phyloP scores from a whole-genome alignment of 805 yeast genomes.

The Nakazawaea wyomingensis region DNA sequence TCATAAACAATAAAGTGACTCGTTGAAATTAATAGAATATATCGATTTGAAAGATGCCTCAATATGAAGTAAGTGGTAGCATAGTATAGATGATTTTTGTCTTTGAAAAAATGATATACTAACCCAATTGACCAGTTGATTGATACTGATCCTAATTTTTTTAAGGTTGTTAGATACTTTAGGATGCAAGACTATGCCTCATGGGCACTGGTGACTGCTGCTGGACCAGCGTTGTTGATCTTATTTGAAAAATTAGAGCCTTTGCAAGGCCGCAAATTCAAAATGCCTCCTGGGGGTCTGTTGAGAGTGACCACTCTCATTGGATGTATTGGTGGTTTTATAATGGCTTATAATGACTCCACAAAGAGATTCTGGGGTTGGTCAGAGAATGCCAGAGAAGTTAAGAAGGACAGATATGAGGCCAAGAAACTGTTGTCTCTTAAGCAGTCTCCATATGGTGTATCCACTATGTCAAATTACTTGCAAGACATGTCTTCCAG shows the following conservation, averaged over 20 bases:
- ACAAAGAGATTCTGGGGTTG: slow-evolving; percentile 74
- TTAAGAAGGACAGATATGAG: slow-evolving; percentile 66
- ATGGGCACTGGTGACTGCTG: slow-evolving; percentile 41
- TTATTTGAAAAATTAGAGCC: slow-evolving; percentile 45
- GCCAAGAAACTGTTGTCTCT: slow-evolving; percentile 59
- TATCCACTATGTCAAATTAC: slow-evolving; percentile 59
- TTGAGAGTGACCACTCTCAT: slow-evolving; percentile 56
- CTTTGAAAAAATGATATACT: background rate
- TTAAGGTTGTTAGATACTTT: slow-evolving; percentile 66
- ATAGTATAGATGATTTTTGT: background rate
- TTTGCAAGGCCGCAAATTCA: slow-evolving; percentile 36
- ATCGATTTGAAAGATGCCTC: background rate
- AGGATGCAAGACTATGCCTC: slow-evolving; percentile 59
- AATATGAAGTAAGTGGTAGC: slow-evolving; percentile 2
- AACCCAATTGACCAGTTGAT: slow-evolving; percentile 36
- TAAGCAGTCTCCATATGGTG: slow-evolving; percentile 65
- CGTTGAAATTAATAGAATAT: background rate
- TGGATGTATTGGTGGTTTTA: slow-evolving; percentile 72
- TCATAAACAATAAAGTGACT: no score
- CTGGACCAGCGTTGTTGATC: slow-evolving; percentile 43
- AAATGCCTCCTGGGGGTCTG: slow-evolving; percentile 47
- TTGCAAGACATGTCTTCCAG: slow-evolving; percentile 71
- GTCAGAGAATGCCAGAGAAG: slow-evolving; percentile 68
- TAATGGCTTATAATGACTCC: slow-evolving; percentile 62
- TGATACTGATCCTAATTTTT: slow-evolving; percentile 76